Conservation (phyloP, 306 rosid species). For the Citrullus mucosospermus region DNA sequence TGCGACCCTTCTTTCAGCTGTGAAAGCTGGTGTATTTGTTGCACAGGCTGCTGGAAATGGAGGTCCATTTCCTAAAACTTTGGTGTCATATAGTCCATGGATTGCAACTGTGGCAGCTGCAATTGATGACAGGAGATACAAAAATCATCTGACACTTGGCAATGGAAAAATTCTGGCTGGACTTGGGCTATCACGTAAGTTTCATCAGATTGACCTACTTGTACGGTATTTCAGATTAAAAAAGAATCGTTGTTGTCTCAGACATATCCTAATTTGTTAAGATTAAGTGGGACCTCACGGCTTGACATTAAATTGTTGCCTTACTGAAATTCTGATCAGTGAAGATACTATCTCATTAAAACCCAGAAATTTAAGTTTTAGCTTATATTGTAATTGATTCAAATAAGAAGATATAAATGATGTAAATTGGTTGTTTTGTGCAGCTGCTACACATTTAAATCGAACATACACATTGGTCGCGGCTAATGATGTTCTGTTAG, state of each 20-base stretch:
- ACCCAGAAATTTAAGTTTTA: neutral
- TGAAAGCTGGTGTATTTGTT: slow-evolving; percentile 98
- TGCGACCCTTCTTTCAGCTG: slow-evolving; percentile 98
- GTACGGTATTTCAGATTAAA: neutral
- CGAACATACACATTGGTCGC: slow-evolving; percentile 75
- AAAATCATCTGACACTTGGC: slow-evolving; percentile 86
- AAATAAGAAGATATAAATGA: neutral
- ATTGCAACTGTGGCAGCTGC: slow-evolving; percentile 93
- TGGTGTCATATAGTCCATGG: slow-evolving; percentile 99
- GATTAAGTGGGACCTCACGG: neutral
- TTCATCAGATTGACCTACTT: neutral
- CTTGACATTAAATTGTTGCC: neutral
- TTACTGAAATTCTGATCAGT: neutral
- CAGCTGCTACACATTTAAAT: slow-evolving; percentile 78
- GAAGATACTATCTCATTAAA: neutral
- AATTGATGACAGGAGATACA: slow-evolving; percentile 96
- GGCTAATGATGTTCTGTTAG: slow-evolving; percentile 83
- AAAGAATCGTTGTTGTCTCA: neutral
- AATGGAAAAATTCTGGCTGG: slow-evolving; percentile 91
- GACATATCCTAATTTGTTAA: neutral
- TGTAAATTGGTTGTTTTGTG: slow-evolving; percentile 14
- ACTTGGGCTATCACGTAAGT: slow-evolving; percentile 90
- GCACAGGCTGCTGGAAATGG: slow-evolving; percentile 99
- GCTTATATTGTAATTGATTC: neutral
- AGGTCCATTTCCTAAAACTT: slow-evolving; percentile 91